These are phyloP conservation scores for Pseudocercospora musae DNA, from an alignment of 2,329 filamentous ascomycete genomes.

Conservation along the genomic window DNA sequence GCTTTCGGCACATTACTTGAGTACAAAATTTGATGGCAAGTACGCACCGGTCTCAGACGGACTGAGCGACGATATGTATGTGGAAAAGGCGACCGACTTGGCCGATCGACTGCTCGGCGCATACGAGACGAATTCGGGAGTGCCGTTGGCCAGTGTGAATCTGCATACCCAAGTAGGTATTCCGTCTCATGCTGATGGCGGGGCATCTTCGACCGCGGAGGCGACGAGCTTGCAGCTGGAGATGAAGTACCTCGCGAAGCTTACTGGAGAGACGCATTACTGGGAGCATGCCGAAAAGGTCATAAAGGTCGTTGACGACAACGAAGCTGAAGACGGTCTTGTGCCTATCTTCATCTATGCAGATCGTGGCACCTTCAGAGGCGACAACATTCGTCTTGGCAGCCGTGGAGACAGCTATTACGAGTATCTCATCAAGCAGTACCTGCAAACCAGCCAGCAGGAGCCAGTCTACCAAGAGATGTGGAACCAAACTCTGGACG, in stretches of 20 bases:
- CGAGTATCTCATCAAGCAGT: conserved; percentile 98
- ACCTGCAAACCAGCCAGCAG: conserved; percentile 83
- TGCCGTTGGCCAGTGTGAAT: conserved; percentile 89
- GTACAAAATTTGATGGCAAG: conserved; percentile 68
- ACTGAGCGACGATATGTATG: conserved; percentile 82
- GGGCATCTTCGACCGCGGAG: conserved; percentile 91
- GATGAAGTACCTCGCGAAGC: conserved; percentile 92
- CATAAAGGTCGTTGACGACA: conserved; percentile 85
- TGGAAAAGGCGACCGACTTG: conserved; percentile 92
- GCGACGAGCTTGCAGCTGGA: conserved; percentile 89
- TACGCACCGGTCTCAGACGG: conserved; percentile 66
- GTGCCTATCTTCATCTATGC: conserved; percentile 90
- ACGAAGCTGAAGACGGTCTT: conserved; percentile 73
- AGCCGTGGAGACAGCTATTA: conserved; percentile 97
- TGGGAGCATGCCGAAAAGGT: conserved; percentile 91
- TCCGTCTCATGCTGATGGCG: conserved; percentile 76
- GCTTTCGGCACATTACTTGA: conserved; percentile 91
- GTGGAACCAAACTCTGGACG: conserved; percentile 83
- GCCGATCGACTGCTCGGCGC: conserved; percentile 83
- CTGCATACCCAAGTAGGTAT: conserved; percentile 73
- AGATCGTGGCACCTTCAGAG: conserved; percentile 72
- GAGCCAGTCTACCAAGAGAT: conserved; percentile 85
- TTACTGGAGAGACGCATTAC: conserved; percentile 88
- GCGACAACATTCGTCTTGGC: conserved; percentile 82
- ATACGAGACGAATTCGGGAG: conserved; percentile 80